Evolutionary conservation across 2,329 filamentous ascomycete species (phyloP), one percentile per base, ranked within the genome.

Genomic region (Harringtonia aguacate): DNA sequence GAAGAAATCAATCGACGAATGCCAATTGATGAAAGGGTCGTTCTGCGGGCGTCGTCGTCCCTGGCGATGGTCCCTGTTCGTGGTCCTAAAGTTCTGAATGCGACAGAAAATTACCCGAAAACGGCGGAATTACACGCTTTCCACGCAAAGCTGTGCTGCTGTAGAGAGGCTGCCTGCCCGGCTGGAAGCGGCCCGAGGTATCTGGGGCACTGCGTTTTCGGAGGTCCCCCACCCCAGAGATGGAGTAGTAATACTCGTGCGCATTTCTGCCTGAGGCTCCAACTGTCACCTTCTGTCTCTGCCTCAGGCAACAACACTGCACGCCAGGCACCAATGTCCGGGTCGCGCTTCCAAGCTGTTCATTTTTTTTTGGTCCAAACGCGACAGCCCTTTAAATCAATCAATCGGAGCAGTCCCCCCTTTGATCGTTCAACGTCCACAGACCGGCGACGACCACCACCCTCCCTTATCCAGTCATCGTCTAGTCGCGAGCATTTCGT

Each of bases 151-250:
- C n/a, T n/a, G n/a, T n/a, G n/a, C n/a, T n/a, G n/a, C n/a, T n/a
- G 24, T 27, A 10, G 22, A 27, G 34, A 20, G 34, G 39, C n/a
- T n/a, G 34, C 17, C 3, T 24, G 21, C n/a, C 20, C 61, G 62
- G 62, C 50, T 64, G 56, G 55, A 57, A 48, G 57, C 61, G 62
- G 62, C 59, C 62, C 62, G 62, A 64, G 62, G 61, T 50, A 39
- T 13, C 15, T 20, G 21, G 4, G 8, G 41, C 14, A 10, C 13
- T 14, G 34, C 29, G 41, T 18, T 21, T 15, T 43, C 33, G 24
- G 24, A 36, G 31, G 22, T n/a, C n/a, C n/a, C n/a, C n/a, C n/a
- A n/a, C n/a, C n/a, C n/a, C n/a, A n/a, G n/a, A n/a, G n/a, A n/a
- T n/a, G n/a, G n/a, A n/a, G n/a, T n/a, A n/a, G n/a, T n/a, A n/a